Evolutionary conservation across 179 eudicot species (phyloP).

Genomic region (Beta lomatogona): DNA sequence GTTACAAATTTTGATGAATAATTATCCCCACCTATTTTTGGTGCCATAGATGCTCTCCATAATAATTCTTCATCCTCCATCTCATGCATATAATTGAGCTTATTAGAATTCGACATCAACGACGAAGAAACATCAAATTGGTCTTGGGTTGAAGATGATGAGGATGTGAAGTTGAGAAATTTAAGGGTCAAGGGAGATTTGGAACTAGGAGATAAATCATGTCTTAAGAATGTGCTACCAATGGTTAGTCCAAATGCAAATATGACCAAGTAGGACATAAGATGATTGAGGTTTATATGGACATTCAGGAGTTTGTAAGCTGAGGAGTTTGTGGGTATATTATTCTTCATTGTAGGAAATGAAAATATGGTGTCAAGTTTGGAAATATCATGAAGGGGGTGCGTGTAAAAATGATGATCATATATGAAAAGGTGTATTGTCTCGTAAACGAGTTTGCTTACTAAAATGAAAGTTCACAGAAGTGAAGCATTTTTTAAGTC

Average conservation of each 20-base stretch:
- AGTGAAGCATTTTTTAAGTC: neutral
- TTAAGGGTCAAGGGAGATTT: constrained; percentile 15
- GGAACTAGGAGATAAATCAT: constrained; percentile 5
- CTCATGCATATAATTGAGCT: constrained; percentile 34
- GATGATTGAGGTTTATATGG: constrained; percentile 35
- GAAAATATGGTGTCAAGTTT: neutral
- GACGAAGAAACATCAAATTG: neutral
- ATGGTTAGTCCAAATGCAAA: constrained; percentile 48
- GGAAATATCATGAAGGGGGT: neutral
- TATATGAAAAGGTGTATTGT: neutral
- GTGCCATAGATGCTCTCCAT: constrained; percentile 56
- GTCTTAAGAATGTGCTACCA: constrained; percentile 39
- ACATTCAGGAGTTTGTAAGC: constrained; percentile 24
- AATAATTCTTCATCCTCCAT: constrained; percentile 64
- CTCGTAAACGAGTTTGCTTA: neutral
- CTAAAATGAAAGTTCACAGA: neutral
- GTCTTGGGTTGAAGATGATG: neutral
- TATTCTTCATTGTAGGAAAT: constrained; percentile 6
- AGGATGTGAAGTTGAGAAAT: constrained; percentile 24
- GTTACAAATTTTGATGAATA: constrained; percentile 9
- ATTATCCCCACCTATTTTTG: constrained; percentile 11
- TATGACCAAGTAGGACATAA: constrained; percentile 44
- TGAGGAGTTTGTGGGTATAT: neutral
- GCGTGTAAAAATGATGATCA: neutral
- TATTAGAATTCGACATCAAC: neutral